Evolutionary conservation across 2,329 filamentous ascomycete genomes (phyloP).

Genomic region (Fusarium concolor): DNA sequence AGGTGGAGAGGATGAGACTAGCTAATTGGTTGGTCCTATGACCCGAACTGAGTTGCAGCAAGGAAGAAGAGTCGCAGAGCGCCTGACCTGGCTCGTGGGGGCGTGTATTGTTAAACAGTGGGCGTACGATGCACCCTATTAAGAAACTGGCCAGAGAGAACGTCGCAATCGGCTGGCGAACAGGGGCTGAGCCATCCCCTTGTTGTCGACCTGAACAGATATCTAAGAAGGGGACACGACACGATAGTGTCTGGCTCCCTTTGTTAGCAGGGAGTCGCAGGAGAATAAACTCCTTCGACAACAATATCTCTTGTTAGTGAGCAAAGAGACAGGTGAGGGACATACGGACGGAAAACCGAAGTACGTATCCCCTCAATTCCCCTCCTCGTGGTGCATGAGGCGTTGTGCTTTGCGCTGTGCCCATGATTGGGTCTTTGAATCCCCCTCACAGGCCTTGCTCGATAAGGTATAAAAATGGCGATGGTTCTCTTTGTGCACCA

Average conservation of each 20-base stretch:
- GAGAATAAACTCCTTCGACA: neutral
- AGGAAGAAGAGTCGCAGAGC: conserved; percentile 31
- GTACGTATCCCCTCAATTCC: conserved; percentile 32
- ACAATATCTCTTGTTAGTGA: neutral
- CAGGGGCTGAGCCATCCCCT: conserved; percentile 39
- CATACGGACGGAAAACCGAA: conserved; percentile 7
- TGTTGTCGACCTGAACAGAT: conserved; percentile 22
- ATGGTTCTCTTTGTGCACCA: conserved; percentile 35
- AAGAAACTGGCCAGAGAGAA: conserved; percentile 39
- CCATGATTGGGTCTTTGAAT: conserved; percentile 35
- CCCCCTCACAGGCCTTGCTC: conserved; percentile 32
- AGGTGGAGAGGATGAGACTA: conserved; percentile 35
- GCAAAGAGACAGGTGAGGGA: conserved; percentile 11
- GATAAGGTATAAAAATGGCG: conserved; percentile 38
- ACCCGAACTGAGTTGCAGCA: conserved; percentile 44
- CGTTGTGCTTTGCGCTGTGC: conserved; percentile 32
- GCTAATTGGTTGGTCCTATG: conserved; percentile 39
- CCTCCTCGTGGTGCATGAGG: conserved; percentile 37
- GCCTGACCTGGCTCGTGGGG: conserved; percentile 18
- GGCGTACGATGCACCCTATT: conserved; percentile 31
- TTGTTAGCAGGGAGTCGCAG: neutral
- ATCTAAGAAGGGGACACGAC: conserved; percentile 10
- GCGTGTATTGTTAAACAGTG: conserved; percentile 14
- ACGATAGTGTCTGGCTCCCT: conserved; percentile 8
- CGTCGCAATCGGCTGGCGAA: conserved; percentile 42